Evolutionary conservation across 306 rosid genomes (phyloP).

Genomic region (Trifolium repens): DNA sequence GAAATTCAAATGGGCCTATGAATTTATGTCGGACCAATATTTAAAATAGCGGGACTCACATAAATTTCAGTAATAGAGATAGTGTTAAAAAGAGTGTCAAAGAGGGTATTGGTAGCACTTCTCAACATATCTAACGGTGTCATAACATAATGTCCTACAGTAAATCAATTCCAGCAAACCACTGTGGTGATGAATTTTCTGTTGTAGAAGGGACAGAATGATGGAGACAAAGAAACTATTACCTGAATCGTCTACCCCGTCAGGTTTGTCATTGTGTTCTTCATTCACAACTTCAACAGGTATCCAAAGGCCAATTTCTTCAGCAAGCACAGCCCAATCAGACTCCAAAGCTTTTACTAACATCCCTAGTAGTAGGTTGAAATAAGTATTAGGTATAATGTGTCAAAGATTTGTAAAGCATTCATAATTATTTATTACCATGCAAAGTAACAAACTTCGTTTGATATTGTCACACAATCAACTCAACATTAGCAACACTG

Average conservation of each 20-base stretch:
- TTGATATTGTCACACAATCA: constrained; percentile 13
- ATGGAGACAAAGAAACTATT: constrained; percentile 23
- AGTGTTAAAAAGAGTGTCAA: too few relatives aligned
- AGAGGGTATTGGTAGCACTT: too few relatives aligned
- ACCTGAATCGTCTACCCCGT: constrained; percentile 70
- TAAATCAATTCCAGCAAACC: not conserved
- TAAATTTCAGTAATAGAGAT: too few relatives aligned
- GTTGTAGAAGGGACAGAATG: too few relatives aligned
- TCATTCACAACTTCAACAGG: constrained; percentile 61
- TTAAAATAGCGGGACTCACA: too few relatives aligned
- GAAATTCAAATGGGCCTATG: too few relatives aligned
- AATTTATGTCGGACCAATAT: too few relatives aligned
- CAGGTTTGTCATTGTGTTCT: constrained; percentile 81
- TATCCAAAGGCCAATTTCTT: constrained; percentile 91
- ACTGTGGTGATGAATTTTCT: too few relatives aligned
- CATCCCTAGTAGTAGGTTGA: constrained; percentile 58
- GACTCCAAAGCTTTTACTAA: constrained; percentile 79
- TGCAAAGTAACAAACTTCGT: constrained; percentile 2
- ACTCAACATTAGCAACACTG: constrained; percentile 7
- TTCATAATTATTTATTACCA: constrained; percentile 12
- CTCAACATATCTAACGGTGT: too few relatives aligned
- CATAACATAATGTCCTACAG: not conserved
- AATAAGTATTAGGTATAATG: constrained; percentile 30
- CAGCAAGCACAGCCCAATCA: constrained; percentile 67
- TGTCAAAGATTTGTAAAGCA: constrained; percentile 6